Evolutionary conservation across 139 green algal genomes (phyloP), one percentile per base, ranked within the genome.

Genomic region (Haematococcus lacustris): DNA sequence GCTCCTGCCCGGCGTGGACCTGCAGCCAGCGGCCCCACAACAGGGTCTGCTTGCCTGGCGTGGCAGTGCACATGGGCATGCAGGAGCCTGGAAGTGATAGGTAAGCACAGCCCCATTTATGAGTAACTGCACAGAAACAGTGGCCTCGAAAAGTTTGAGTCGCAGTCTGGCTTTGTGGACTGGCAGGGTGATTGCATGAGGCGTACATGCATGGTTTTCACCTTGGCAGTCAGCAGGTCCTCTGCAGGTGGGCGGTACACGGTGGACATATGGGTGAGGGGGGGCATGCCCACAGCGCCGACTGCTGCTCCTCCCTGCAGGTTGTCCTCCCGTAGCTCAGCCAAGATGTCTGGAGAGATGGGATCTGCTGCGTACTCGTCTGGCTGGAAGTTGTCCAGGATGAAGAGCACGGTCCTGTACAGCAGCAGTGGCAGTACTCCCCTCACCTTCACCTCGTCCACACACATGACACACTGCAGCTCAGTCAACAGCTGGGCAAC

Each of bases 321-420:
- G 0, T 43, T 41, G 62, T 83, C 78, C 32, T 83, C 68, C n/a
- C 34, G 43, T 66, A 85, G 75, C 51, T 62, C 67, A 23, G 63
- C 71, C 60, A 87, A 60, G 41, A 87, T 76, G 35, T 64, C 71
- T n/a, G 69, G 73, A 30, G 23, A 51, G 60, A 85, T 78, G 61
- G 21, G 62, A 72, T 85, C 76, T 25, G 53, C 38, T 6, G 76
- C 80, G 41, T 79, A 81, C 72, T 81, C 75, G 51, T 85, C 79
- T 0, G 71, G 66, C 62, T 80, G 62, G 64, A 88, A 92, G 38
- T 75, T 70, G 73, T 85, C 39, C n/a, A 93, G 79, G 47, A 93
- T 80, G 41, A 87, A 74, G 51, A 82, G 73, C 67, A 92, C 80
- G 32, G 75, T 76, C 34, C 64, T 67, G 39, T 62, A 68, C 3